Evolutionary conservation across 345 rosid species (phyloP).

Genomic region (Acer yangbiense): DNA sequence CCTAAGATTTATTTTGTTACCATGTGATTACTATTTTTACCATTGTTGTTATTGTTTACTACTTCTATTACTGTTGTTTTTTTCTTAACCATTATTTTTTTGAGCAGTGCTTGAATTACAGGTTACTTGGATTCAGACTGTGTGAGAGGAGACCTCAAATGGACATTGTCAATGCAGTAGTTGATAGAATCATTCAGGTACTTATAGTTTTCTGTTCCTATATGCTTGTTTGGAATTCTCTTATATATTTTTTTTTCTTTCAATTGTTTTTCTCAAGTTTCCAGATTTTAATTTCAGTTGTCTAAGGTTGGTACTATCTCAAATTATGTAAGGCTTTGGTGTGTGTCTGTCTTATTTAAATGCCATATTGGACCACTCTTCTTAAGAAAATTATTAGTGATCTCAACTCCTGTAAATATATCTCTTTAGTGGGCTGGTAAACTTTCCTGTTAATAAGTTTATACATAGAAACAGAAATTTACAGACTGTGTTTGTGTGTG

Average conservation of each 20-base stretch:
- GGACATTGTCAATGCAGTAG: slow-evolving; percentile 39
- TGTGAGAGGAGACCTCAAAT: slow-evolving; percentile 49
- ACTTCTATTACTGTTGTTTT: slow-evolving; percentile 4
- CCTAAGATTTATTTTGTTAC: not conserved
- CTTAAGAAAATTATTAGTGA: not conserved
- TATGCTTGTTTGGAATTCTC: slow-evolving; percentile 15
- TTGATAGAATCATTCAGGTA: slow-evolving; percentile 72
- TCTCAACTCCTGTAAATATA: not conserved
- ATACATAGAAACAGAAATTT: not conserved
- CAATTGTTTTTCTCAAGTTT: not conserved
- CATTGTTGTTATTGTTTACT: not conserved
- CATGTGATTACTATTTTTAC: slow-evolving; percentile 8
- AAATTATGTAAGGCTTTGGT: not conserved
- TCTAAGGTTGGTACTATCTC: not conserved
- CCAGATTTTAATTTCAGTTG: slow-evolving; percentile 3
- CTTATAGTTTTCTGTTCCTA: slow-evolving; percentile 19
- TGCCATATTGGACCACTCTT: not conserved
- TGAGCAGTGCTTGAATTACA: slow-evolving; percentile 74
- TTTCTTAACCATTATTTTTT: slow-evolving; percentile 1
- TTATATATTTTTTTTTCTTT: not conserved
- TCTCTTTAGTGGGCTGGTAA: not conserved
- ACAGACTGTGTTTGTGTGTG: not conserved
- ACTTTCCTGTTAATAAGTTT: not conserved
- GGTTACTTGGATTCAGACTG: slow-evolving; percentile 81
- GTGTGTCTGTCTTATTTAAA: slow-evolving; percentile 9